phyloP scores from a whole-genome alignment of 2,329 filamentous ascomycete genomes.

The Xylaria multiplex region DNA sequence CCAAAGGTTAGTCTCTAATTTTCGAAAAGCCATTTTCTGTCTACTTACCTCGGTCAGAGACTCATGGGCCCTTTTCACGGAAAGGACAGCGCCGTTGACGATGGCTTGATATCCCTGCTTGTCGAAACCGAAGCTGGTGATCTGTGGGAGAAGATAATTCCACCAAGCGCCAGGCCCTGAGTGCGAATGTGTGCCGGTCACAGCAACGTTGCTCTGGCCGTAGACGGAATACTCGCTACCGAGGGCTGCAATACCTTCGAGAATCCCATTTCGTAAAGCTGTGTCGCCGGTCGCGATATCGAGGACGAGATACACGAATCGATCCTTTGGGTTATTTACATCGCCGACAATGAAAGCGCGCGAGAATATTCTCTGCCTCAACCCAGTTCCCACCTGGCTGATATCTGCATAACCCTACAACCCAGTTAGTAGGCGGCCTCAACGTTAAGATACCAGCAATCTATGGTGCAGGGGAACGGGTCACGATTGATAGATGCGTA shows the following conservation, averaged over 20 bases:
- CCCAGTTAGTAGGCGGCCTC: constrained; percentile 11
- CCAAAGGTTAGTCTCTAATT: constrained; percentile 39
- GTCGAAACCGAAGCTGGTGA: constrained; percentile 86
- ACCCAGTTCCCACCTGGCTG: constrained; percentile 78
- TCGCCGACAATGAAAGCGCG: constrained; percentile 87
- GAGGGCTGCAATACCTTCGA: constrained; percentile 74
- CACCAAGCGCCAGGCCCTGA: constrained; percentile 90
- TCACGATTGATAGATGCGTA: constrained; percentile 61
- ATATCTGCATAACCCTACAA: constrained; percentile 37
- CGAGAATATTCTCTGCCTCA: constrained; percentile 86
- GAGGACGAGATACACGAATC: constrained; percentile 87
- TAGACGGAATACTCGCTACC: constrained; percentile 80
- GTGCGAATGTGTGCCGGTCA: constrained; percentile 92
- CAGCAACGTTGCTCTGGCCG: constrained; percentile 81
- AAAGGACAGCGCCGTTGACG: constrained; percentile 82
- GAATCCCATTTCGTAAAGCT: constrained; percentile 82
- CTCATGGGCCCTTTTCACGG: constrained; percentile 82
- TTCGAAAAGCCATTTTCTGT: neutral
- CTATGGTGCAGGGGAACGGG: neutral
- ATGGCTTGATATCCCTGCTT: constrained; percentile 87
- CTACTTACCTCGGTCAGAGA: constrained; percentile 61
- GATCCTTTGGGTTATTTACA: constrained; percentile 69
- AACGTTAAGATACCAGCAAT: constrained; percentile 66
- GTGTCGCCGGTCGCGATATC: constrained; percentile 89
- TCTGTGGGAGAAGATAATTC: constrained; percentile 89